Conservation (phyloP, 2,329 filamentous ascomycete species). For the Fusarium proliferatum region DNA sequence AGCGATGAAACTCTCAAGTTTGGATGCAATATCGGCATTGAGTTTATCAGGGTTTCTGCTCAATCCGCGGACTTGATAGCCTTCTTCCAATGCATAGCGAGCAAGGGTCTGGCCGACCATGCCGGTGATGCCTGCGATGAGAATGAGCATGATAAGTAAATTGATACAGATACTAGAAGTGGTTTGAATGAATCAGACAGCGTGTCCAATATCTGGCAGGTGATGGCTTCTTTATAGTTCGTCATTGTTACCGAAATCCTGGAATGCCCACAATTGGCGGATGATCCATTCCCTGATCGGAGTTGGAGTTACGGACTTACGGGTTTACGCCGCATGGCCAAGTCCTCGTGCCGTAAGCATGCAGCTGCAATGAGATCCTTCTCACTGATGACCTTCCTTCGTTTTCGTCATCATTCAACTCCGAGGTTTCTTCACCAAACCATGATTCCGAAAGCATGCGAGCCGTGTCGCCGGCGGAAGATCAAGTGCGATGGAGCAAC, state of each 20-base stretch:
- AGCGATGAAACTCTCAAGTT: neutral
- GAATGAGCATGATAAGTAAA: neutral
- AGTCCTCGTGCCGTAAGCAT: neutral
- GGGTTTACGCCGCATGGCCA: neutral
- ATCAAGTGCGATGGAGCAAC: neutral
- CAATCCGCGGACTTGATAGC: neutral
- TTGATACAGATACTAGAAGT: fast-evolving
- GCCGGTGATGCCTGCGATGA: conserved; percentile 7
- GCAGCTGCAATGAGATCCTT: neutral
- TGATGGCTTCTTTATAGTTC: fast-evolving
- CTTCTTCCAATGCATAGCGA: neutral
- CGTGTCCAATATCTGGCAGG: fast-evolving
- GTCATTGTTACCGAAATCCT: neutral
- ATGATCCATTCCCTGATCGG: neutral
- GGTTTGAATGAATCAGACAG: fast-evolving
- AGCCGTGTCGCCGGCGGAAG: neutral
- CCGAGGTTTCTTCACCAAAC: neutral
- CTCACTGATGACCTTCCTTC: fast-evolving
- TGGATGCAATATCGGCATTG: neutral
- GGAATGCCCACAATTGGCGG: neutral
- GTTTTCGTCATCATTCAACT: neutral
- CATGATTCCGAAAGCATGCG: neutral
- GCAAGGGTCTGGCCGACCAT: conserved; percentile 11
- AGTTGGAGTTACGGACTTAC: neutral
- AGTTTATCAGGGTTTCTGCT: conserved; percentile 3